phyloP scores from a whole-genome alignment of 345 rosid species.

The Eucalyptus coolabah region DNA sequence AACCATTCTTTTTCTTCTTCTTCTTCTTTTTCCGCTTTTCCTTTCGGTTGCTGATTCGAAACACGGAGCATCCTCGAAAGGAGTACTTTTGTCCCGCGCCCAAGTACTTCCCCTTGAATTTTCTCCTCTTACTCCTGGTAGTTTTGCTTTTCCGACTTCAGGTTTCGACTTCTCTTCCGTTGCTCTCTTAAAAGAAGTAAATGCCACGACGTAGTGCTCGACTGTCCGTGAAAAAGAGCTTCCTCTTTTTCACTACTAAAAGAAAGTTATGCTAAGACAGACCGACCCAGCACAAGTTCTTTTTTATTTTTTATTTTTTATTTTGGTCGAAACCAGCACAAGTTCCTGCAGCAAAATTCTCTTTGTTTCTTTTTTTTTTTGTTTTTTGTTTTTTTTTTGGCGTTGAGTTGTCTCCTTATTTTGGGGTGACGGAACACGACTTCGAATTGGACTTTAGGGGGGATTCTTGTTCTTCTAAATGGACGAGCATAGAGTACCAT shows the following conservation, averaged over 20 bases:
- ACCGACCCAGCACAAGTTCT: neutral
- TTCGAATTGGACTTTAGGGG: neutral
- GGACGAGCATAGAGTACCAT: neutral
- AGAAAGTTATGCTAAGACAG: neutral
- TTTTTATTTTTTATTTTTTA: too few relatives aligned
- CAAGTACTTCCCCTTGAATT: neutral
- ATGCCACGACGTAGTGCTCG: neutral
- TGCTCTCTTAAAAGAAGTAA: neutral
- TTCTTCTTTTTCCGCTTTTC: too few relatives aligned
- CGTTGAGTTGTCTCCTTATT: neutral
- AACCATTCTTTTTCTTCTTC: rapidly evolving
- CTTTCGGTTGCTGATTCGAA: neutral
- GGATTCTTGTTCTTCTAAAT: neutral
- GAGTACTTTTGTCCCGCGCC: neutral
- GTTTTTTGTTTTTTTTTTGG: neutral
- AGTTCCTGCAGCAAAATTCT: neutral
- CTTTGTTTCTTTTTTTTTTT: neutral
- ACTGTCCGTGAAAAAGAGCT: neutral
- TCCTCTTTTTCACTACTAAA: neutral
- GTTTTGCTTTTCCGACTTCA: neutral
- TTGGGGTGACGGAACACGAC: neutral
- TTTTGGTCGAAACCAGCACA: neutral
- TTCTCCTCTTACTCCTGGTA: neutral
- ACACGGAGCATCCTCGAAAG: neutral
- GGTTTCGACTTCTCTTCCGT: neutral